A percentile compares a stretch with the other conserved stretches of the same genome.
Evolutionary conservation across 768 basidiomycete species (phyloP).

Genomic region (Leccinum uliginosum): DNA sequence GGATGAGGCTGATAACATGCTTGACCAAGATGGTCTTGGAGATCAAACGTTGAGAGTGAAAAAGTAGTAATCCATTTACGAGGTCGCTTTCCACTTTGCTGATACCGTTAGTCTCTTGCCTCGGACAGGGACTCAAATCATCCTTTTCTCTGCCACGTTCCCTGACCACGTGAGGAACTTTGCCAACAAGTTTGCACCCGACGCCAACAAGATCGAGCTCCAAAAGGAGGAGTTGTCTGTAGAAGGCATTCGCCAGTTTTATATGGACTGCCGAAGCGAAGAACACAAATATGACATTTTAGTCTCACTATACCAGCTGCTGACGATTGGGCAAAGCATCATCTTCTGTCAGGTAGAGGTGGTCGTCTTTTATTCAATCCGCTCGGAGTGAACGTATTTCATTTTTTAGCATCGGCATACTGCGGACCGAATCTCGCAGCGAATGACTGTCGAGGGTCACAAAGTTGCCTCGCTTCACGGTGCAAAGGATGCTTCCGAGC

Average conservation of each 20-base stretch:
- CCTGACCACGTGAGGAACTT: conserved; percentile 90
- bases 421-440: conserved; percentile 85
- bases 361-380: not conserved
- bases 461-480: conserved; percentile 96
- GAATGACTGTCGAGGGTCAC: conserved; percentile 92
- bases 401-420: conserved; percentile 72
- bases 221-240: conserved; percentile 92
- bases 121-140: conserved; percentile 64
- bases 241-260: conserved; percentile 94
- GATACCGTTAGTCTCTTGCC: conserved; percentile 51
- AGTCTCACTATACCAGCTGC: conserved; percentile 79
- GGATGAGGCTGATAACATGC: conserved; percentile 99
- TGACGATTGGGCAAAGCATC: conserved; percentile 97
- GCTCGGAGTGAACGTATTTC: not conserved
- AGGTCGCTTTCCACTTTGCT: conserved; percentile 4
- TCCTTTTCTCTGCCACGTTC: conserved; percentile 98
- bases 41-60: conserved; percentile 93
- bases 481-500: conserved; percentile 83
- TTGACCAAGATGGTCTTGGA: conserved; percentile 89
- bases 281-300: conserved; percentile 95
- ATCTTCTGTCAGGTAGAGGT: conserved; percentile 92
- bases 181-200: conserved; percentile 88
- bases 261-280: conserved; percentile 91
- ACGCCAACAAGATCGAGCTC: conserved; percentile 94
- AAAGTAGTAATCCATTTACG: conserved; percentile 59